Evolutionary conservation across 2,329 filamentous ascomycete genomes (phyloP).

Genomic region (Mycocentrospora acerina): DNA sequence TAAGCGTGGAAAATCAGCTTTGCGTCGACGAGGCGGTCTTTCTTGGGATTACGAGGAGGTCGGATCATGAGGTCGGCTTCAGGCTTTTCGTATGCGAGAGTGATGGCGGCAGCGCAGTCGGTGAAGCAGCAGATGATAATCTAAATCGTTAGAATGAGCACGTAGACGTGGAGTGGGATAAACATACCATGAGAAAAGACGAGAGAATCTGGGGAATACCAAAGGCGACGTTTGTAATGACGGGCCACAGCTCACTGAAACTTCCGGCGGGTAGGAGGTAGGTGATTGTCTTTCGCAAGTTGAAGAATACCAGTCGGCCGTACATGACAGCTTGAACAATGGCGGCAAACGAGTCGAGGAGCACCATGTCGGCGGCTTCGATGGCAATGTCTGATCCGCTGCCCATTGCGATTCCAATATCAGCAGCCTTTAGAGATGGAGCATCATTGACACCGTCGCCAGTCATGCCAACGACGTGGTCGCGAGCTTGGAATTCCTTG

Average conservation of each 20-base stretch:
- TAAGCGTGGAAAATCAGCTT: constrained; percentile 73
- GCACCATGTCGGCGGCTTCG: constrained; percentile 63
- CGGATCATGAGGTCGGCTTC: constrained; percentile 74
- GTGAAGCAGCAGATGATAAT: constrained; percentile 65
- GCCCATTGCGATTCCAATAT: constrained; percentile 61
- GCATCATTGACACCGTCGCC: constrained; percentile 54
- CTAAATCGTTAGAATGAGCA: background rate
- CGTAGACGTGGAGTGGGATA: background rate
- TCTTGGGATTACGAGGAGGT: constrained; percentile 66
- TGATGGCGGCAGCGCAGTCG: constrained; percentile 64
- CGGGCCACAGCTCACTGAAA: constrained; percentile 75
- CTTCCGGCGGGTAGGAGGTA: constrained; percentile 72
- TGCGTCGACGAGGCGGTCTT: constrained; percentile 72
- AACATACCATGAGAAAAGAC: constrained; percentile 64
- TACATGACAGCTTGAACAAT: constrained; percentile 73
- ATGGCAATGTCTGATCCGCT: constrained; percentile 63
- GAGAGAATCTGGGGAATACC: constrained; percentile 73
- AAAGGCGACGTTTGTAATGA: constrained; percentile 71
- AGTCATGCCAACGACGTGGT: constrained; percentile 57
- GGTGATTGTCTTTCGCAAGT: constrained; percentile 74
- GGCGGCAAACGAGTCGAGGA: constrained; percentile 69
- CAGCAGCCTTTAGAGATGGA: constrained; percentile 59
- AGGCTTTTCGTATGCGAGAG: constrained; percentile 73
- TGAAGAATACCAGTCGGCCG: constrained; percentile 76
- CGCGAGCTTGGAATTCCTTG: constrained; percentile 66